Conservation (phyloP, 768 basidiomycete species). For the Suillus clintonianus region DNA sequence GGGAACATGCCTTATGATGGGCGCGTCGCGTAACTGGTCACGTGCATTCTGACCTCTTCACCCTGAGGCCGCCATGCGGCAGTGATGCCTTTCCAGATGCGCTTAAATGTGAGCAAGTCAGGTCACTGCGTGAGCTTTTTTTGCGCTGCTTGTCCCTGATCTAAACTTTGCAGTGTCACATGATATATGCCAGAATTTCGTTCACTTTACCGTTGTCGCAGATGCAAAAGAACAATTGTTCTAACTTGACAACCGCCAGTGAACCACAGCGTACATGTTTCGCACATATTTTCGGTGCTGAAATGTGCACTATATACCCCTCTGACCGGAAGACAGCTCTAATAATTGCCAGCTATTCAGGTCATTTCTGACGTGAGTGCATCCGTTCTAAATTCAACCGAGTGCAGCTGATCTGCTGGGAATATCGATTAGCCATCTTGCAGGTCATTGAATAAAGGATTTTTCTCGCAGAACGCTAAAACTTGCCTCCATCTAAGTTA, state of each 20-base stretch:
- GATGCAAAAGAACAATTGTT: background rate
- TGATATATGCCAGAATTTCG: background rate
- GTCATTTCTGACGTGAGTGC: background rate
- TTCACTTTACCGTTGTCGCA: background rate
- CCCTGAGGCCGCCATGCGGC: background rate
- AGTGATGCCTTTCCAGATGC: background rate
- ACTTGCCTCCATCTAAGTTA: background rate
- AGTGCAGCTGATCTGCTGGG: background rate
- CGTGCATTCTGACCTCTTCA: conserved; percentile 19
- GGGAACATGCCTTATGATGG: conserved; percentile 35
- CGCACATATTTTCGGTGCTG: background rate
- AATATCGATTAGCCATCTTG: background rate
- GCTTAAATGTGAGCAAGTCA: background rate
- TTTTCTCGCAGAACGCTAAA: background rate
- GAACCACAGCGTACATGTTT: no score
- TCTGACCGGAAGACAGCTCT: background rate
- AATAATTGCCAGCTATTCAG: background rate
- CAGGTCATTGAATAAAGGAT: background rate
- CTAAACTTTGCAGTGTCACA: background rate
- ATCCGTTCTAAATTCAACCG: background rate
- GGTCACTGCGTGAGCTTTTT: background rate
- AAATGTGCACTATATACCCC: background rate
- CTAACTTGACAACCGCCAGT: background rate
- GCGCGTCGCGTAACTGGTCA: conserved; percentile 40
- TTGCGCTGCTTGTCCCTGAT: background rate